Evolutionary conservation across 2,329 filamentous ascomycete genomes (phyloP), one percentile per base, ranked within the genome.

Genomic region (Colletotrichum filicis): DNA sequence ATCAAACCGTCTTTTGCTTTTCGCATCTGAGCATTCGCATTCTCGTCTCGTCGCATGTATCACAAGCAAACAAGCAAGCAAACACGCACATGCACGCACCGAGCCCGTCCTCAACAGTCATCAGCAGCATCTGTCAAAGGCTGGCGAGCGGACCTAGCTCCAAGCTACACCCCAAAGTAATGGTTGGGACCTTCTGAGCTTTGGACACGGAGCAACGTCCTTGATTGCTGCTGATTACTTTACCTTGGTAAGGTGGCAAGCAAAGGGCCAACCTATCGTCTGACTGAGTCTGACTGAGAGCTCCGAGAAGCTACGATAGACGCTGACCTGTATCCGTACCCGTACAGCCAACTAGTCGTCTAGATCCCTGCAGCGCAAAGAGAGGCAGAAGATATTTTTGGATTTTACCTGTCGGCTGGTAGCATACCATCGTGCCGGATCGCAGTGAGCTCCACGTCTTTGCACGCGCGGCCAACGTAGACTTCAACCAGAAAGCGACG

Each of bases 381-480:
- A 57, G 46, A 69, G 53, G 8, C 19, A 49, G 16, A n/a, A 49
- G 58, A 35, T 72, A 72, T 69, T 69, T 69, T 72, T 69, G 69
- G 66, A 72, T 64, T 72, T 59, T 53, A 26, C 58, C 59, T 64
- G 30, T 32, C 16, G 49, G 35, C 62, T 65, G 52, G 8, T 30
- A 35, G 30, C 24, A 30, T 72, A 26, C 53, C 53, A 59, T 53
- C 42, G 53, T 53, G 59, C 59, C n/a, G 53, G 53, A 46, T 69
- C 58, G 63, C 26, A 11, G 53, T 14, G 32, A 16, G 68, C 57
- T 72, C 58, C 65, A 72, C 65, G 69, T 35, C 32, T 56, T 28
- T 65, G 53, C 57, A 69, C 69, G 53, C 66, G 69, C 69, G 69
- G 69, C 66, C 66, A 26, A 22, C 24, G 57, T 24, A 26, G 14